A percentile compares a stretch with the other conserved stretches of the same genome.
These are phyloP conservation scores for Trichocomaceae sp. DNA, from an alignment of 2,329 filamentous ascomycete genomes.

Conservation along the genomic window DNA sequence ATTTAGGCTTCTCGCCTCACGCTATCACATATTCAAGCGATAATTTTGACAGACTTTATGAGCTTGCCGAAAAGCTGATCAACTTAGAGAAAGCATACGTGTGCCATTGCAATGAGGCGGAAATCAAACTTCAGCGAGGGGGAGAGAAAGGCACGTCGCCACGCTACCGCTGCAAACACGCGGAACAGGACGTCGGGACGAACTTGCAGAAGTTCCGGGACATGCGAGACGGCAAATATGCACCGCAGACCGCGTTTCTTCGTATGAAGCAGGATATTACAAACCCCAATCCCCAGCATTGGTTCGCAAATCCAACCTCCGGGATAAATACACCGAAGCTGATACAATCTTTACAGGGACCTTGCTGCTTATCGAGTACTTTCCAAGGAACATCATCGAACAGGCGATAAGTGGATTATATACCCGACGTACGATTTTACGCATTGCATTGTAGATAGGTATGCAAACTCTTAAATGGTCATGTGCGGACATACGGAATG, in stretches of 20 bases:
- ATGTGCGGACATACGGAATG: background rate
- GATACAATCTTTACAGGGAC: slow-evolving; percentile 54
- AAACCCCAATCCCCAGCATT: slow-evolving; percentile 87
- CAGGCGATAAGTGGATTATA: slow-evolving; percentile 78
- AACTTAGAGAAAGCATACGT: slow-evolving; percentile 65
- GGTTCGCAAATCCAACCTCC: slow-evolving; percentile 27
- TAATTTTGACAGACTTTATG: slow-evolving; percentile 81
- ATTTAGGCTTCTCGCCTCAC: slow-evolving; percentile 67
- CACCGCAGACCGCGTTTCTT: slow-evolving; percentile 73
- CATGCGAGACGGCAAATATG: slow-evolving; percentile 89
- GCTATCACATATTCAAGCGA: slow-evolving; percentile 84
- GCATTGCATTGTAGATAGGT: slow-evolving; percentile 38
- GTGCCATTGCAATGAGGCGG: slow-evolving; percentile 72
- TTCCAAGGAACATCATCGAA: slow-evolving; percentile 52
- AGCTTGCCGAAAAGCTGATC: slow-evolving; percentile 80
- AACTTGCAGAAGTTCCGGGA: slow-evolving; percentile 77
- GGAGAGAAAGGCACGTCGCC: slow-evolving; percentile 56
- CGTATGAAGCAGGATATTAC: slow-evolving; percentile 85
- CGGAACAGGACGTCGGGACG: slow-evolving; percentile 64
- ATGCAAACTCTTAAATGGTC: background rate
- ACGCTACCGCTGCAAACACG: slow-evolving; percentile 74
- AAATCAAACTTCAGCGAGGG: slow-evolving; percentile 82
- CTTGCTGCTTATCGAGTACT: slow-evolving; percentile 82
- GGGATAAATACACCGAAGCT: background rate
- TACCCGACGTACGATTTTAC: slow-evolving; percentile 94